Conservation (phyloP, 192 early-diverging fungal species). For the Lunasporangiospora selenospora region DNA sequence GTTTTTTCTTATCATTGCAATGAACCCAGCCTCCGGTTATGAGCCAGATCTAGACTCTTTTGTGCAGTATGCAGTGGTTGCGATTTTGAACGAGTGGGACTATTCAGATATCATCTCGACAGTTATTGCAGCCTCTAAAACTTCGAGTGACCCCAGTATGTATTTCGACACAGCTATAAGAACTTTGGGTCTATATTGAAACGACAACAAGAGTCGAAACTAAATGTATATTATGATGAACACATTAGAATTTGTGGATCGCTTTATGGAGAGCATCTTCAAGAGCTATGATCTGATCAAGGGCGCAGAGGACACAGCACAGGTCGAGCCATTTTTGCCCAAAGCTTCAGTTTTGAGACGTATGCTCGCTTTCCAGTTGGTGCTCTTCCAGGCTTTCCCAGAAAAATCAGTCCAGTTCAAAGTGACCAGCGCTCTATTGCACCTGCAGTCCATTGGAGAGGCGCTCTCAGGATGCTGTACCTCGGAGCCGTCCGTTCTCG, state of each 20-base stretch:
- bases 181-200: background rate
- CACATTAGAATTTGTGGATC: constrained; percentile 28
- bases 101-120: constrained; percentile 38
- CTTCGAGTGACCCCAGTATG: constrained; percentile 15
- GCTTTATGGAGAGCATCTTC: constrained; percentile 31
- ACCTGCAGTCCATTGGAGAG: constrained; percentile 46
- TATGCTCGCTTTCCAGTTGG: constrained; percentile 35
- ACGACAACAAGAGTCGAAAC: background rate
- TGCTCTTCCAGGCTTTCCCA: constrained; percentile 32
- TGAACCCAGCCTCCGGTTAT: too few relatives aligned
- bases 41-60: constrained; percentile 25
- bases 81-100: constrained; percentile 39
- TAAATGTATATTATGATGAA: background rate
- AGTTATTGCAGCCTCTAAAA: constrained; percentile 14
- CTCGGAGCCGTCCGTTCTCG: constrained; percentile 19
- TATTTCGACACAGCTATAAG: background rate
- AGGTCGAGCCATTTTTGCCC: constrained; percentile 33
- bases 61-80: constrained; percentile 18
- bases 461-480: constrained; percentile 38
- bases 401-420: constrained; percentile 33
- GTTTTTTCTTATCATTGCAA: too few relatives aligned
- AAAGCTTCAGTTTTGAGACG: constrained; percentile 28
- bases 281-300: constrained; percentile 36
- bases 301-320: constrained; percentile 26
- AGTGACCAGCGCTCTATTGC: constrained; percentile 21